Base-by-base conservation (phyloP, 768 basidiomycete genomes). In the Pisolithus marmoratus region DNA sequence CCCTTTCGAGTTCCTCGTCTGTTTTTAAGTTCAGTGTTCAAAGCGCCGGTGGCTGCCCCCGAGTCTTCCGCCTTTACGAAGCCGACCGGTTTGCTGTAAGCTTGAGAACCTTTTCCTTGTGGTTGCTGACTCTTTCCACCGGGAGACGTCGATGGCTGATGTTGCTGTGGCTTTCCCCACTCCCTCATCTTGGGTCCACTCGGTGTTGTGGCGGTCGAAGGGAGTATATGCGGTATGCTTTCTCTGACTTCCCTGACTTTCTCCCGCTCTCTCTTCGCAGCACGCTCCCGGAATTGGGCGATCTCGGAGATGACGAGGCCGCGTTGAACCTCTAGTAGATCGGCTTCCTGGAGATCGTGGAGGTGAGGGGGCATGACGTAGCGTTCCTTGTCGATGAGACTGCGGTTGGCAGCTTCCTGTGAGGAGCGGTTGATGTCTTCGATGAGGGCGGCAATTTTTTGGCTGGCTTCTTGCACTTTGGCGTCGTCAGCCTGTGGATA, bases 281-380 rank as follows among this genome's bases (percentile, higher is more conserved):
- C 90, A 20, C 90, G 83, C 70, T 97, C 94, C 53, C 96, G 82
- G 70, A 99, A 99, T 60, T 92, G 86, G 0, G 94, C 93, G 54
- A 99, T 99, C 65, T 97, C 94, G 27, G 90, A 91, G 55, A 97
- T 90, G 54, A 98, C 94, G 49, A 94, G 84, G 5, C 89, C 92
- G 34, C 95, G 87, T 60, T 82, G 75, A 0, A 90, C 90, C 72
- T 99, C 96, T 22, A 96, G 95, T 40, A 99, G 80, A 64, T 99
- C 96, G 48, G 93, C 90, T 72, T 96, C 94, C 64, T 93, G 89
- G 40, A 99, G 78, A 70, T 98, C 96, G 70, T 92, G 91, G 19
- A 98, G 79, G 71, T 99, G 96, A n/a, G 91, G 90, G 23, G 93
- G 93, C 40, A 96, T 91, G 56, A 90, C 79, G 65, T 90, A 90